These are phyloP conservation scores for Ceratocystis colombiana DNA, from an alignment of 2,329 filamentous ascomycete species.

Conservation along the genomic window DNA sequence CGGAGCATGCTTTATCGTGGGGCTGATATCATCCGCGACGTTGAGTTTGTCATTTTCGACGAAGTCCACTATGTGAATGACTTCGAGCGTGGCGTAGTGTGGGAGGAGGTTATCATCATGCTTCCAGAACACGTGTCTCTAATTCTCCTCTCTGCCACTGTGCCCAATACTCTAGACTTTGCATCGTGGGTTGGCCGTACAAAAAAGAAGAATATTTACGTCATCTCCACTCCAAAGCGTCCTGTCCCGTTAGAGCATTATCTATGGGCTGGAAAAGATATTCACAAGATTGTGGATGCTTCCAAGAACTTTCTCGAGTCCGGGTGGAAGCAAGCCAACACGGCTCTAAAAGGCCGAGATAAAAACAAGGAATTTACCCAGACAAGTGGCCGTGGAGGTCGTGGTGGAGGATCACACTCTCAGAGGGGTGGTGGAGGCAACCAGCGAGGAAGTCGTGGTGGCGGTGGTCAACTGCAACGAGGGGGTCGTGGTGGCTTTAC, in stretches of 20 bases:
- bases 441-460: slow-evolving; percentile 33
- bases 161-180: slow-evolving; percentile 95
- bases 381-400: slow-evolving; percentile 25
- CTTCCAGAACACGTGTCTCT: slow-evolving; percentile 92
- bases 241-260: slow-evolving; percentile 94
- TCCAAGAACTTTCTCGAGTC: slow-evolving; percentile 86
- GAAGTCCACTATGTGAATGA: slow-evolving; percentile 99
- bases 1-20: slow-evolving; percentile 97
- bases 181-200: slow-evolving; percentile 96
- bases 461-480: slow-evolving; percentile 39
- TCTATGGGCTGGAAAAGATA: slow-evolving; percentile 85
- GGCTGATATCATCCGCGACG: slow-evolving; percentile 89
- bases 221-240: slow-evolving; percentile 92
- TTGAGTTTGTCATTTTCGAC: slow-evolving; percentile 98
- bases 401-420: slow-evolving; percentile 17
- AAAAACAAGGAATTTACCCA: slow-evolving; percentile 38
- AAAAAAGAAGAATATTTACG: slow-evolving; percentile 98
- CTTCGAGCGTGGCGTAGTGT: slow-evolving; percentile 87
- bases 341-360: slow-evolving; percentile 69
- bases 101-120: slow-evolving; percentile 99
- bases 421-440: slow-evolving; percentile 29
- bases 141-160: slow-evolving; percentile 88
- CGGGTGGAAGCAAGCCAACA: slow-evolving; percentile 91
- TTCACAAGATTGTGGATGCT: slow-evolving; percentile 87
- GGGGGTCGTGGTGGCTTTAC: slow-evolving; percentile 45